A percentile compares a stretch with the other conserved stretches of the same genome.
Conservation (phyloP, 2,329 filamentous ascomycete species). For the Didymella pomorum region DNA sequence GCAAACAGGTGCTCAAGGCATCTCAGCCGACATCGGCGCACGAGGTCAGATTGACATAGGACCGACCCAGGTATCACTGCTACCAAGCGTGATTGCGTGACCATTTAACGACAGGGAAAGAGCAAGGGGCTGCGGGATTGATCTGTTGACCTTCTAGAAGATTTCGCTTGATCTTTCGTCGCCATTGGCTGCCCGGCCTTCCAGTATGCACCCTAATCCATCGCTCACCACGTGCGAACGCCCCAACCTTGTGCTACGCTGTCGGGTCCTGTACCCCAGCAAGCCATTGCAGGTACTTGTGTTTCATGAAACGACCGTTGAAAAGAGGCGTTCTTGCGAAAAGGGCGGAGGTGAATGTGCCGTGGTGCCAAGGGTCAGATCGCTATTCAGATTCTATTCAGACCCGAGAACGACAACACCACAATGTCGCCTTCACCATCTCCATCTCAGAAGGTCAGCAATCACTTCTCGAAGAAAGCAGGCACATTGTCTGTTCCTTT, state of each 20-base stretch:
- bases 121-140: background rate
- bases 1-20: background rate
- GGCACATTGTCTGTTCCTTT: slow-evolving; percentile 19
- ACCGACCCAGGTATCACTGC: background rate
- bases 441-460: slow-evolving; percentile 22
- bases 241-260: background rate
- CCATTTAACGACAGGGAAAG: background rate
- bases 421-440: slow-evolving; percentile 24
- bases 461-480: slow-evolving; percentile 24
- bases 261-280: background rate
- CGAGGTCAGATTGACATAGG: background rate
- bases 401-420: slow-evolving; percentile 32
- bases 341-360: slow-evolving; percentile 1
- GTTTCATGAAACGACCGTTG: background rate
- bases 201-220: background rate
- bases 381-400: slow-evolving; percentile 43
- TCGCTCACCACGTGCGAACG: background rate
- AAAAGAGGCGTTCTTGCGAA: background rate
- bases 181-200: background rate
- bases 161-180: background rate
- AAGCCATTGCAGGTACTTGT: background rate
- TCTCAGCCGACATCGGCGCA: too few relatives aligned
- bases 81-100: background rate
- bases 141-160: background rate
- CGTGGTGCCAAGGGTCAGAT: slow-evolving; percentile 29